Evolutionary conservation across 345 rosid species (phyloP).

Genomic region (Acer saccharum): DNA sequence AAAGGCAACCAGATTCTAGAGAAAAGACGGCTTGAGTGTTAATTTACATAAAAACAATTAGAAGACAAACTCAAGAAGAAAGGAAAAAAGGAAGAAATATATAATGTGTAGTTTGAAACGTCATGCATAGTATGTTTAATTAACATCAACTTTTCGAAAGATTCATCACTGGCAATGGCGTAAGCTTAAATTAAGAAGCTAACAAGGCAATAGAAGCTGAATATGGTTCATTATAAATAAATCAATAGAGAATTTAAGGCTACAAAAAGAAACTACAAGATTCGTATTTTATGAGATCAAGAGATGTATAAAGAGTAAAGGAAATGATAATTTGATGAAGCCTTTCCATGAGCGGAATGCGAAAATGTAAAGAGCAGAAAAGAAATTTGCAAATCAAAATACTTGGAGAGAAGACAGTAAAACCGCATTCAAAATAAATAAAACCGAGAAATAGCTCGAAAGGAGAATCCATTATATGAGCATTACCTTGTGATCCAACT

Average conservation of each 20-base stretch:
- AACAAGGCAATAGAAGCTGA: neutral
- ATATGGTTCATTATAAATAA: neutral
- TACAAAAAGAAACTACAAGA: neutral
- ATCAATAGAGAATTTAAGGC: neutral
- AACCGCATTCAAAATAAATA: neutral
- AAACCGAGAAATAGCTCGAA: neutral
- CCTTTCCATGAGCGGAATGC: neutral
- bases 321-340: neutral
- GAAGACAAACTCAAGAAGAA: neutral
- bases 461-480: neutral
- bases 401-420: neutral
- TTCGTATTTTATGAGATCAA: neutral
- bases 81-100: neutral
- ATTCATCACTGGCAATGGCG: neutral
- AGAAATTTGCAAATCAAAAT: neutral
- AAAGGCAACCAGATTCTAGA: slow-evolving; percentile 59
- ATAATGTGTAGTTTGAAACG: neutral
- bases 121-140: neutral
- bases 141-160: neutral
- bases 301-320: neutral
- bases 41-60: neutral
- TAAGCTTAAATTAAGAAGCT: neutral
- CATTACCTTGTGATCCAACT: slow-evolving; percentile 41
- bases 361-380: neutral
- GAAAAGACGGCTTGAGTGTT: neutral